Base-by-base conservation (phyloP, 257 asterid genomes). In the Phtheirospermum japonicum region DNA sequence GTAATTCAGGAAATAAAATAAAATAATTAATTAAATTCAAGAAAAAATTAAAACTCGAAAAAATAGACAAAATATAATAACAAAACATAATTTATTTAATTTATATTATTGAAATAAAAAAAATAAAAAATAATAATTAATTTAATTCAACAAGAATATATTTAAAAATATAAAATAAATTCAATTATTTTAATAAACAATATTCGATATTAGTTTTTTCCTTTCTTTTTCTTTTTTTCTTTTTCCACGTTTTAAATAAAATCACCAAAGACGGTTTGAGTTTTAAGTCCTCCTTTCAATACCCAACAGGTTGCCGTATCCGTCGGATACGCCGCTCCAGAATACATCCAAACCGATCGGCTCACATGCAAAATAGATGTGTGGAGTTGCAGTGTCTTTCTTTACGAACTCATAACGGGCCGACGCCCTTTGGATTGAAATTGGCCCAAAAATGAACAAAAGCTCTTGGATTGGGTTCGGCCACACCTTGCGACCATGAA, bases 311-410 rank as follows among this genome's bases (percentile, higher is more conserved):
- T 92, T 45, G 99, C 89, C 11, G 97, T 97, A 37, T 89, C 99
- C 2, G 77, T 89, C 3, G 99, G 99, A 36, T 92, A 92, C 68
- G 99, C 99, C 1, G 97, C 97, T 19, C 97, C 95, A 4, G 99
- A 92, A 67, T 92, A 92, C 70, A 79, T 92, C 31, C 95, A 84
- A 46, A 89, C 99, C 0, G 99, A 97, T 10, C 91, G 90, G 28
- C 94, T 92, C 3, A 89, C 97, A 37, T 75, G 79, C 54, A 92
- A 89, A 76, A 89, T 93, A 60, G 97, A 92, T 2, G 88, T 92
- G 5, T 92, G 97, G 99, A 89, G 97, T 62, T 92, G 86, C 61
- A 97, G 98, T 7, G 75, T 92, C 65, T 89, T 92, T 57, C 94
- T 92, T 7, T 89, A 92, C 60, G 98, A 92, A 65, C 95, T 92